Percentiles rank a stretch among this genome's conserved stretches.
phyloP scores from a whole-genome alignment of 2,329 filamentous ascomycete species.

The Fusarium marasasianum region DNA sequence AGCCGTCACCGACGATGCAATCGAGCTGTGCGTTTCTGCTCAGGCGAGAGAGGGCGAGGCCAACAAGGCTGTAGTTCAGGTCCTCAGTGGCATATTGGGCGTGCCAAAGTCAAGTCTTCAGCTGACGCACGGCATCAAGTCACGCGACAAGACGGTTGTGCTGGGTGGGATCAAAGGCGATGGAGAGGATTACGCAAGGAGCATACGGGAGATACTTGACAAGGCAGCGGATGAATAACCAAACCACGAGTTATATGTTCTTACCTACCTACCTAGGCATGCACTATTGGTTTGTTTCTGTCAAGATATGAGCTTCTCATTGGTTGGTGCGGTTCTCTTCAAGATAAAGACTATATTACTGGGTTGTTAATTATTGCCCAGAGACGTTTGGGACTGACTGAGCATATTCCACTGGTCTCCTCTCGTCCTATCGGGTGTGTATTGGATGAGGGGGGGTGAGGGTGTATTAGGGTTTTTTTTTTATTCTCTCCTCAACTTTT shows the following conservation, averaged over 20 bases:
- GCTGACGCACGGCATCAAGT: conserved; percentile 71
- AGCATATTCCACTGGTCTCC: not conserved
- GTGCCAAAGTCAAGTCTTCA: conserved; percentile 71
- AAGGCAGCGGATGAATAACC: conserved; percentile 38
- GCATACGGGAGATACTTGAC: conserved; percentile 42
- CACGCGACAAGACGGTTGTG: conserved; percentile 69
- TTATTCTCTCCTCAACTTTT: too few species aligned
- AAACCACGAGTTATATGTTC: not conserved
- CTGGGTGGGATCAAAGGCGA: conserved; percentile 49
- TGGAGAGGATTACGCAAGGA: conserved; percentile 41
- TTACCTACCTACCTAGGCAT: not conserved
- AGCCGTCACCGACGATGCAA: conserved; percentile 62
- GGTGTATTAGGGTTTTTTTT: too few species aligned
- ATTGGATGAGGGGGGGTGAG: too few species aligned
- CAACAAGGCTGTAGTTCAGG: conserved; percentile 71
- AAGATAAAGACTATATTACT: not conserved
- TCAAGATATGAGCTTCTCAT: conserved; percentile 6
- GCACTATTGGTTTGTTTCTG: not conserved
- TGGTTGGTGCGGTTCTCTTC: not conserved
- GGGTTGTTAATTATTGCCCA: not conserved
- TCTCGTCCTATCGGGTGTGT: not conserved
- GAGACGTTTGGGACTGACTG: not conserved
- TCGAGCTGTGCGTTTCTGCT: conserved; percentile 73
- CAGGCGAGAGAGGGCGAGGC: conserved; percentile 73
- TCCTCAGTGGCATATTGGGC: conserved; percentile 68